Percentiles rank a stretch among this genome's conserved stretches.
Evolutionary conservation across 495 filamentous ascomycete species (phyloP).

Genomic region (Amniculicola lignicola): DNA sequence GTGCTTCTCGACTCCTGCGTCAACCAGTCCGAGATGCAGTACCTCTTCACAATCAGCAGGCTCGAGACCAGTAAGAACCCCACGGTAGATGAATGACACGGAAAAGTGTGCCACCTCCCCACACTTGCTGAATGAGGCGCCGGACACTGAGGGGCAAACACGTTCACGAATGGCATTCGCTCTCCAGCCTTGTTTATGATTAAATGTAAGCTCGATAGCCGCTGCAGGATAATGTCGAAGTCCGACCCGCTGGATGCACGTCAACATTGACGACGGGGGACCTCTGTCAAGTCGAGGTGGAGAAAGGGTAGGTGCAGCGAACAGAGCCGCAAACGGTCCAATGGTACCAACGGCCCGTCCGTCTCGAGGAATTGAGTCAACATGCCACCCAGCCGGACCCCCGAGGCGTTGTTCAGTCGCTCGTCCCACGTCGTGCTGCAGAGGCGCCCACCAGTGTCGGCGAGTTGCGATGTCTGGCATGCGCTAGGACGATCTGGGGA

Average conservation of each 20-base stretch:
- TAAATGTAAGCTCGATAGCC: constrained; percentile 24
- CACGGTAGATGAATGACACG: constrained; percentile 8
- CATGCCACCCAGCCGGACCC: neutral
- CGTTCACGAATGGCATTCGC: constrained; percentile 25
- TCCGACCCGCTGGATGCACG: constrained; percentile 21
- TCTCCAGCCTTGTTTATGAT: constrained; percentile 13
- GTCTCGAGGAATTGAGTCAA: neutral
- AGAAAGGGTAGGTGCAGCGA: neutral
- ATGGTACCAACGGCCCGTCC: neutral
- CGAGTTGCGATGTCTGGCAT: neutral
- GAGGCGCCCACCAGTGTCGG: neutral
- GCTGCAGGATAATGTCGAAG: constrained; percentile 6
- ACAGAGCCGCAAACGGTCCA: neutral
- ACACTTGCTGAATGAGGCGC: constrained; percentile 14
- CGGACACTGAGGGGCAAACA: constrained; percentile 23
- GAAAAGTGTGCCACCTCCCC: constrained; percentile 24
- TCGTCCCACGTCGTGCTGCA: constrained; percentile 8
- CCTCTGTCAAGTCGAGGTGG: neutral
- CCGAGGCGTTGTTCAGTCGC: neutral
- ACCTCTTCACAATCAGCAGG: neutral
- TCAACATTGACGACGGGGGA: neutral
- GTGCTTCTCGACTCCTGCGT: neutral
- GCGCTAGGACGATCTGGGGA: neutral
- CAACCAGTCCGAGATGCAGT: constrained; percentile 15
- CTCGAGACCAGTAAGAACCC: constrained; percentile 1